Evolutionary conservation across 2,329 filamentous ascomycete species (phyloP).

Genomic region (Pseudogymnoascus sp.): DNA sequence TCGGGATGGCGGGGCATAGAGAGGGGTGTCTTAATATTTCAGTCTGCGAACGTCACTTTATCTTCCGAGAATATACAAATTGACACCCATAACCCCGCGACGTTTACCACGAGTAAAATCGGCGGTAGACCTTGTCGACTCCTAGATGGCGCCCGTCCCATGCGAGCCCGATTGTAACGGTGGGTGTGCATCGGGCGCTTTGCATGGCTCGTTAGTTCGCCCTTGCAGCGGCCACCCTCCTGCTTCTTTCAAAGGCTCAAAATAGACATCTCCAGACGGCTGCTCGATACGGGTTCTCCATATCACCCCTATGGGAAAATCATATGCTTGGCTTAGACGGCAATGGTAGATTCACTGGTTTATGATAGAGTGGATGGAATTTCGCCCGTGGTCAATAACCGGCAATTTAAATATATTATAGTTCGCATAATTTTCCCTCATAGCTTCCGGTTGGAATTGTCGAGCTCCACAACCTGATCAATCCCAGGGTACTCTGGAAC

Average conservation of each 20-base stretch:
- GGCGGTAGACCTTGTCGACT: background rate
- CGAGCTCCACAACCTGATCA: slow-evolving; percentile 81
- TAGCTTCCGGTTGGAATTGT: slow-evolving; percentile 41
- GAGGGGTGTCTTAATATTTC: background rate
- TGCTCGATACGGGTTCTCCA: background rate
- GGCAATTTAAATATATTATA: slow-evolving; percentile 7
- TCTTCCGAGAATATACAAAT: background rate
- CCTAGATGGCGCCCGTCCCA: background rate
- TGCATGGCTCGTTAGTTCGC: background rate
- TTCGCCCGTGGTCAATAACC: background rate
- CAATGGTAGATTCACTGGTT: background rate
- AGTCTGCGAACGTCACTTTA: background rate
- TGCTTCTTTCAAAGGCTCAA: background rate
- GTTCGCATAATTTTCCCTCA: slow-evolving; percentile 22
- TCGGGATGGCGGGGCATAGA: background rate
- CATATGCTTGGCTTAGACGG: background rate
- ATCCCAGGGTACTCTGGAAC: slow-evolving; percentile 74
- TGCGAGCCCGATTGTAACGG: background rate
- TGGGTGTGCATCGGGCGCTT: background rate
- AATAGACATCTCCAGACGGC: background rate
- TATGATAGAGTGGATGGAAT: background rate
- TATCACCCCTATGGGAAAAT: background rate
- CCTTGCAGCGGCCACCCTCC: background rate
- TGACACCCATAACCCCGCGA: background rate
- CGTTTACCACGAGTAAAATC: background rate